A percentile compares a stretch with the other conserved stretches of the same genome.
phyloP scores from a whole-genome alignment of 164 flowering plant species.

The Buxus sempervirens region DNA sequence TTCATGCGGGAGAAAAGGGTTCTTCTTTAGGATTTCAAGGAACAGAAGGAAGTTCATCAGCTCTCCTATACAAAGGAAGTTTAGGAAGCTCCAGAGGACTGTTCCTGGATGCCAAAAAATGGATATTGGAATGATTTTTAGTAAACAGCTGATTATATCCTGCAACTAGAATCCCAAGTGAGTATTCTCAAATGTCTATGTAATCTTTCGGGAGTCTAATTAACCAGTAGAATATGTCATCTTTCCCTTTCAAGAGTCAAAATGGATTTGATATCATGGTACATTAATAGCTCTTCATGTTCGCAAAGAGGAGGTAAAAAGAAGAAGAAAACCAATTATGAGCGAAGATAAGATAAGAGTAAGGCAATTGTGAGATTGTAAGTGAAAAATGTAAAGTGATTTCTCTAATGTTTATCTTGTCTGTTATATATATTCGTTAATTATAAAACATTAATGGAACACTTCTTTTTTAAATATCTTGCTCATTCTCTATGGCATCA shows the following conservation, averaged over 20 bases:
- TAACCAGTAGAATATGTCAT: neutral
- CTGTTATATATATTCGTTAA: too few species aligned
- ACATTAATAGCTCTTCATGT: too few species aligned
- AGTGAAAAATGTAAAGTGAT: too few species aligned
- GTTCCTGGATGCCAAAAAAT: neutral
- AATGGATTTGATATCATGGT: neutral
- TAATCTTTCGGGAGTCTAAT: slow-evolving; percentile 16
- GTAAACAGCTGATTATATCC: neutral
- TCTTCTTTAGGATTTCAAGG: neutral
- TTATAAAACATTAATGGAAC: too few species aligned
- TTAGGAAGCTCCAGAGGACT: slow-evolving; percentile 1
- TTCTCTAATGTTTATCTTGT: too few species aligned
- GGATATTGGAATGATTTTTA: neutral
- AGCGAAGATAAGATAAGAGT: too few species aligned
- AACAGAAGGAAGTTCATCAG: neutral
- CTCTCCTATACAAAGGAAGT: neutral
- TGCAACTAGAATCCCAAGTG: neutral
- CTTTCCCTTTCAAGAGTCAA: neutral
- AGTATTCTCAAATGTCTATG: neutral
- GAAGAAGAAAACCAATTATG: too few species aligned
- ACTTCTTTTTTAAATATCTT: too few species aligned
- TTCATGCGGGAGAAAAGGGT: neutral
- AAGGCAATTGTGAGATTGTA: too few species aligned
- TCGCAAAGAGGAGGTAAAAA: too few species aligned
- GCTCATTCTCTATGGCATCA: too few species aligned